These are phyloP conservation scores for Fistulifera solaris DNA, from an alignment of 108 stramenopile genomes.

Conservation along the genomic window DNA sequence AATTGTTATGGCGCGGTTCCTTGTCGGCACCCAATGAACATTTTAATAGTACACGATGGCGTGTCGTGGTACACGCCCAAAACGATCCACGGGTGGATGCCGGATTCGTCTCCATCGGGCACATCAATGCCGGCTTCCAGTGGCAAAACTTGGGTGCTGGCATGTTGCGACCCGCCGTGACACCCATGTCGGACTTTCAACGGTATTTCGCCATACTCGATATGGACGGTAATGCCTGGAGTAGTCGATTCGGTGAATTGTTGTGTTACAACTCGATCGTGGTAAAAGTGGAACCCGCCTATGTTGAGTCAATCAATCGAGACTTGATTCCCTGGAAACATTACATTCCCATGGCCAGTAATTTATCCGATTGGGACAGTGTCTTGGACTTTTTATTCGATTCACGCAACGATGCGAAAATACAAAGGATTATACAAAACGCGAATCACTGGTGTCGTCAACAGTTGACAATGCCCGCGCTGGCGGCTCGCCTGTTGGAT, in stretches of 20 bases:
- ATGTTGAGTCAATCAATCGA: slow-evolving; percentile 26
- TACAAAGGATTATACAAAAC: slow-evolving; percentile 19
- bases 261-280: slow-evolving; percentile 40
- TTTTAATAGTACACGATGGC: too few relatives aligned
- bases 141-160: too few relatives aligned
- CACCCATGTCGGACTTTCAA: slow-evolving; percentile 9
- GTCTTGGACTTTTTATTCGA: slow-evolving; percentile 22
- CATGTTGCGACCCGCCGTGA: background rate
- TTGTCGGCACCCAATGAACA: background rate
- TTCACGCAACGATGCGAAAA: slow-evolving; percentile 12
- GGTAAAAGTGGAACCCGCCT: slow-evolving; percentile 35
- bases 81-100: too few relatives aligned
- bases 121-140: too few relatives aligned
- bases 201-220: slow-evolving; percentile 37
- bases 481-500: slow-evolving; percentile 12
- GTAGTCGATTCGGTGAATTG: slow-evolving; percentile 28
- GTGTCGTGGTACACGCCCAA: too few relatives aligned
- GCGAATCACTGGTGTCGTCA: slow-evolving; percentile 39
- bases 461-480: slow-evolving; percentile 8
- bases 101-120: too few relatives aligned
- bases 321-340: slow-evolving; percentile 26
- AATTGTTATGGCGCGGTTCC: background rate
- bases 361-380: slow-evolving; percentile 19
- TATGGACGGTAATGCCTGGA: slow-evolving; percentile 47
- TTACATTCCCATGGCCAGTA: slow-evolving; percentile 29